These are phyloP conservation scores for Nakazawaea laoshanensis DNA, from an alignment of 805 yeast species.

Conservation along the genomic window DNA sequence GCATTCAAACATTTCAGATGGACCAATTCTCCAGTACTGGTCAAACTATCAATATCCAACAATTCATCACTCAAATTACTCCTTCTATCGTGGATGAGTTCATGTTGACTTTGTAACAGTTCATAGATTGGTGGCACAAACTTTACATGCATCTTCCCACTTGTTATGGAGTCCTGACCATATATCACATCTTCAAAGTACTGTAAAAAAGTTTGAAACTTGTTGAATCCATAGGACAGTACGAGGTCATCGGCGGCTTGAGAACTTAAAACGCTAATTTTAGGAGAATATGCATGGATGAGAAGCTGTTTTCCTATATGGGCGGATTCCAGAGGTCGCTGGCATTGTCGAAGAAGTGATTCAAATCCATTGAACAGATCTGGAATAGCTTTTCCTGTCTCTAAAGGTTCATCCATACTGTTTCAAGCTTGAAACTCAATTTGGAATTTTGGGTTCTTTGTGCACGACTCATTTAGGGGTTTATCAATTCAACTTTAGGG, in stretches of 20 bases:
- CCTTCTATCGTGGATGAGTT: slow-evolving; percentile 8
- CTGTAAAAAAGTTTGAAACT: slow-evolving; percentile 16
- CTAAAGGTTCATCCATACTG: no score
- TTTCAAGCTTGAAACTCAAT: no score
- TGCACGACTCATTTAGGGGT: no score
- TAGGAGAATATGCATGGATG: slow-evolving; percentile 22
- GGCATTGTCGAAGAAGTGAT: no score
- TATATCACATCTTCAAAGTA: slow-evolving; percentile 19
- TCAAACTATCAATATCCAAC: slow-evolving; percentile 13
- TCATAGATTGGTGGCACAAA: slow-evolving; percentile 19
- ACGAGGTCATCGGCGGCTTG: slow-evolving; percentile 16
- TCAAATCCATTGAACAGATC: no score
- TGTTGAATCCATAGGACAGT: slow-evolving; percentile 12
- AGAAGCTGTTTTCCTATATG: slow-evolving; percentile 21
- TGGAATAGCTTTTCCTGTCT: no score
- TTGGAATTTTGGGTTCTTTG: no score
- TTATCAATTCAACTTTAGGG: no score
- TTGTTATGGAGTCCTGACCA: slow-evolving; percentile 1
- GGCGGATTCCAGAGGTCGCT: no score
- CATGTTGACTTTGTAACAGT: slow-evolving; percentile 17
- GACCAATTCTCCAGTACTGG: slow-evolving; percentile 25
- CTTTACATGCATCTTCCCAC: slow-evolving; percentile 14
- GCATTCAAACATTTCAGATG: slow-evolving; percentile 53
- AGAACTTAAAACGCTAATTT: slow-evolving; percentile 21
- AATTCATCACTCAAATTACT: slow-evolving; percentile 15